Conservation (phyloP, 345 rosid species). For the Eucalyptus tenuipes region DNA sequence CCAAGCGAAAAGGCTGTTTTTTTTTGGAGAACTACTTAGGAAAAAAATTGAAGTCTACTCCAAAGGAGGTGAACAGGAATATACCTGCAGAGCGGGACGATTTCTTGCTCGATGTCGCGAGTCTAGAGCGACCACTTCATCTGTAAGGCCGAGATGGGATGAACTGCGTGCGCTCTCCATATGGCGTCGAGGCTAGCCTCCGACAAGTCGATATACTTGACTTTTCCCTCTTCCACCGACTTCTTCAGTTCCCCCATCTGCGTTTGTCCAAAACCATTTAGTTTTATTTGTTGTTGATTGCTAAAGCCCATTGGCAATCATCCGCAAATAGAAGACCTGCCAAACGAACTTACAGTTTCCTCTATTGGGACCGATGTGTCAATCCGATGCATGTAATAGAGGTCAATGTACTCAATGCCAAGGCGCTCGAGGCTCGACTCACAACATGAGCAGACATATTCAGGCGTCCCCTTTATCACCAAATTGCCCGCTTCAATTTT, state of each 20-base stretch:
- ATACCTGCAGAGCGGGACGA: slow-evolving; percentile 39
- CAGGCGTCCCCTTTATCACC: neutral
- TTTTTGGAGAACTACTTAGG: too few species aligned
- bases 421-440: slow-evolving; percentile 19
- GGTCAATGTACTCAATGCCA: slow-evolving; percentile 16
- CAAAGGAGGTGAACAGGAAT: too few species aligned
- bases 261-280: neutral
- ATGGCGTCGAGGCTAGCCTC: slow-evolving; percentile 32
- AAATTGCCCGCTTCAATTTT: neutral
- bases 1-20: too few species aligned
- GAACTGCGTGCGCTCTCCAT: slow-evolving; percentile 32
- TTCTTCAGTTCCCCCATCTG: slow-evolving; percentile 31
- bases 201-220: slow-evolving; percentile 26
- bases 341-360: slow-evolving; percentile 1
- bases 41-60: neutral
- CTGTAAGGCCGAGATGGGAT: slow-evolving; percentile 35
- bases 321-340: neutral
- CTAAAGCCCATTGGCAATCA: neutral
- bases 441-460: slow-evolving; percentile 7
- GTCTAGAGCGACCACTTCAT: slow-evolving; percentile 34
- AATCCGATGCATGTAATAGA: slow-evolving; percentile 12
- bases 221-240: slow-evolving; percentile 27
- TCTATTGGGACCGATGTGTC: slow-evolving; percentile 12
- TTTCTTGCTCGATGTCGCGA: slow-evolving; percentile 36
- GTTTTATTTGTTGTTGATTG: too few species aligned